Evolutionary conservation across 106 monocot species (phyloP).

Genomic region (Dendrobium officinale): DNA sequence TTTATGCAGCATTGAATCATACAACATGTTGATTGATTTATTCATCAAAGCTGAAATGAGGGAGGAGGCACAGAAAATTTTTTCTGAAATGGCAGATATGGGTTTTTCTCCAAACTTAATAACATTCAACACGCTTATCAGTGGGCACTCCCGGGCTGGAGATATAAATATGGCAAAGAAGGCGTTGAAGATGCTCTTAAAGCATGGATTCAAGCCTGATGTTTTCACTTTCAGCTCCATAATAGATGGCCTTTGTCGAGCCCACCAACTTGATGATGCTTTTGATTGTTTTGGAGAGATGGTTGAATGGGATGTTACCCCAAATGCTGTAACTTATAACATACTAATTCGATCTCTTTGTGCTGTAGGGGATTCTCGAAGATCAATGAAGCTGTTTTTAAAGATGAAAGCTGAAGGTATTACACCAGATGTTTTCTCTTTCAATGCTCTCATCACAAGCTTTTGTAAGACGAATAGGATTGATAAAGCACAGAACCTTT

Average conservation of each 20-base stretch:
- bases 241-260: slow-evolving; percentile 76
- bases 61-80: slow-evolving; percentile 48
- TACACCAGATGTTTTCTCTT: slow-evolving; percentile 65
- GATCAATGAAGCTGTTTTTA: slow-evolving; percentile 55
- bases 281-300: slow-evolving; percentile 70
- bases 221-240: slow-evolving; percentile 74
- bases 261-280: slow-evolving; percentile 80
- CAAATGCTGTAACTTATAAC: slow-evolving; percentile 71
- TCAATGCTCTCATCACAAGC: slow-evolving; percentile 67
- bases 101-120: slow-evolving; percentile 55
- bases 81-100: slow-evolving; percentile 42
- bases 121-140: slow-evolving; percentile 80
- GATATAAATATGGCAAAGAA: slow-evolving; percentile 40
- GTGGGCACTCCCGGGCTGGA: slow-evolving; percentile 52
- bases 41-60: slow-evolving; percentile 56
- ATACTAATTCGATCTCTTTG: slow-evolving; percentile 62
- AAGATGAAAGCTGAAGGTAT: slow-evolving; percentile 65
- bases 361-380: slow-evolving; percentile 31
- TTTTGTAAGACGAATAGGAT: slow-evolving; percentile 65
- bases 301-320: slow-evolving; percentile 69
- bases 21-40: slow-evolving; percentile 72
- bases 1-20: slow-evolving; percentile 58
- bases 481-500: slow-evolving; percentile 52
- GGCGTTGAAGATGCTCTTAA: slow-evolving; percentile 71
- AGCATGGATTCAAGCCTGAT: slow-evolving; percentile 71